These are phyloP conservation scores for Bauhinia variegata DNA, from an alignment of 306 rosid genomes.

Conservation along the genomic window DNA sequence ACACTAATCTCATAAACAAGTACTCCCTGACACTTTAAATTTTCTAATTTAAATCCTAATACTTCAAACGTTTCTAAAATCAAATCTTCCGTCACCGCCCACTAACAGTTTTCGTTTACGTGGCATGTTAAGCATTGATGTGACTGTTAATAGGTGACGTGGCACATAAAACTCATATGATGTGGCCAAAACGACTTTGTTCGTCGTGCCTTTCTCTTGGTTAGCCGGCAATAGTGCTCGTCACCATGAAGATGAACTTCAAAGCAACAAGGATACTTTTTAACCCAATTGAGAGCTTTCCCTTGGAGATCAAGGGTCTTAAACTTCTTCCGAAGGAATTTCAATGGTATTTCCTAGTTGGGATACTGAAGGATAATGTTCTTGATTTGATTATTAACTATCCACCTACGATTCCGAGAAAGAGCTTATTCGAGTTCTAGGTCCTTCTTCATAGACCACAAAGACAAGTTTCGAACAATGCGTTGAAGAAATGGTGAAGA, in stretches of 20 bases:
- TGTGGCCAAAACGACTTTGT: too few relatives aligned
- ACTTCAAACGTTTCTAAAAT: too few relatives aligned
- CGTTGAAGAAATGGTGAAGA: not conserved
- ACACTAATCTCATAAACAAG: too few relatives aligned
- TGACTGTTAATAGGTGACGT: too few relatives aligned
- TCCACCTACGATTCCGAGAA: slow-evolving; percentile 81
- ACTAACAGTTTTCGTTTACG: too few relatives aligned
- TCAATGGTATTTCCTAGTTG: slow-evolving; percentile 54
- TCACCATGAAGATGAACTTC: slow-evolving; percentile 50
- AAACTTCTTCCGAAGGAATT: slow-evolving; percentile 74
- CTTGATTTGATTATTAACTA: slow-evolving; percentile 83
- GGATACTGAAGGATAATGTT: slow-evolving; percentile 79
- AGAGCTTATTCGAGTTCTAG: slow-evolving; percentile 75
- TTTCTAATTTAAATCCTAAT: too few relatives aligned
- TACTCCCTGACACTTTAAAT: too few relatives aligned
- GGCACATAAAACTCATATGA: too few relatives aligned
- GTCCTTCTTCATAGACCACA: slow-evolving; percentile 93
- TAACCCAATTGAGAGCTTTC: slow-evolving; percentile 80
- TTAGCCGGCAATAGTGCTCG: slow-evolving; percentile 53
- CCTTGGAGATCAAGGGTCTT: slow-evolving; percentile 90
- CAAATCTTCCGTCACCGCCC: too few relatives aligned
- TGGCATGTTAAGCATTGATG: too few relatives aligned
- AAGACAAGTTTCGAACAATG: slow-evolving; percentile 49
- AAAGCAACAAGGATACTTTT: slow-evolving; percentile 82
- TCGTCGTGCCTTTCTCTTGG: too few relatives aligned